These are phyloP conservation scores for Sphagnum tenellum DNA, from an alignment of 225 moss, liverwort and hornwort genomes.

Conservation along the genomic window DNA sequence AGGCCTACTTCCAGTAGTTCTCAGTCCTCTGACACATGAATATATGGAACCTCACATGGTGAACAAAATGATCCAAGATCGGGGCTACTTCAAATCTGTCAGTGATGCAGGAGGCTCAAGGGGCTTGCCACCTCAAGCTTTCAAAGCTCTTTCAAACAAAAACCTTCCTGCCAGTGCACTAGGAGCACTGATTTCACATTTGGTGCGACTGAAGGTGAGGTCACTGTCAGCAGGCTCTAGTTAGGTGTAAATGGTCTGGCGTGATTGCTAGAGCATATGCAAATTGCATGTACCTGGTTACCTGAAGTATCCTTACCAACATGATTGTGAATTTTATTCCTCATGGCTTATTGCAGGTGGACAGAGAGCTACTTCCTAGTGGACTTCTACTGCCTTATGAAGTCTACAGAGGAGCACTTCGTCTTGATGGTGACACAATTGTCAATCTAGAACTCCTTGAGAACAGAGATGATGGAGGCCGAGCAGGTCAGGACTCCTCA, in stretches of 20 bases:
- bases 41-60: slow-evolving; percentile 56
- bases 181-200: slow-evolving; percentile 70
- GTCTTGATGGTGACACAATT: slow-evolving; percentile 84
- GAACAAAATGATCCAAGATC: slow-evolving; percentile 41
- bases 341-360: slow-evolving; percentile 32
- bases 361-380: slow-evolving; percentile 67
- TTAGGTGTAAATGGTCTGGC: no score
- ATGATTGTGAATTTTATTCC: background rate
- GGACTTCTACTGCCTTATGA: slow-evolving; percentile 77
- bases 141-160: slow-evolving; percentile 37
- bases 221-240: no score
- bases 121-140: slow-evolving; percentile 48
- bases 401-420: slow-evolving; percentile 79
- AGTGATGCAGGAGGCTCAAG: slow-evolving; percentile 17
- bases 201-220: slow-evolving; percentile 70
- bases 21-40: slow-evolving; percentile 66
- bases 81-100: slow-evolving; percentile 43
- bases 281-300: background rate
- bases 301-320: background rate
- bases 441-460: slow-evolving; percentile 84
- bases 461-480: slow-evolving; percentile 68
- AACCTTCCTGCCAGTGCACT: slow-evolving; percentile 65
- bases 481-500: slow-evolving; percentile 40
- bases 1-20: slow-evolving; percentile 59
- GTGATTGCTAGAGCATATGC: no score